These are phyloP conservation scores for Lactifluus echinatus DNA, from an alignment of 768 basidiomycete species.

Conservation along the genomic window DNA sequence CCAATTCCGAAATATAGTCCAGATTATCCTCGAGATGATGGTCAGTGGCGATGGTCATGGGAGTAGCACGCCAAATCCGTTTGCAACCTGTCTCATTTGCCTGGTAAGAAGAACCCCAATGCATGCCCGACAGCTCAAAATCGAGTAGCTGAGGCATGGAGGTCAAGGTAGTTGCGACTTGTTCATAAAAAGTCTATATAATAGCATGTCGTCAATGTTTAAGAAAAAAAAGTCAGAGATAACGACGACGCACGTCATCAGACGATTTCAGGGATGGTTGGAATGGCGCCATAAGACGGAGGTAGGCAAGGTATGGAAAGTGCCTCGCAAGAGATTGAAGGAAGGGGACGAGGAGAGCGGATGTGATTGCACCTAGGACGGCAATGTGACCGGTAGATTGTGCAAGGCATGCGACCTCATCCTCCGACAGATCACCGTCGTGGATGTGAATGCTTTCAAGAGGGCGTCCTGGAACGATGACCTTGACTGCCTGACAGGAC, in stretches of 20 bases:
- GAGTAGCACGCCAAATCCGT: constrained; percentile 19
- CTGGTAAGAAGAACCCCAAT: constrained; percentile 38
- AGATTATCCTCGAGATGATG: constrained; percentile 13
- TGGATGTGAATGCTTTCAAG: constrained; percentile 54
- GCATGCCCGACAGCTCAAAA: constrained; percentile 70
- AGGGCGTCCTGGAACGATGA: constrained; percentile 58
- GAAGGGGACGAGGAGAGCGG: constrained; percentile 47
- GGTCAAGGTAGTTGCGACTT: constrained; percentile 49
- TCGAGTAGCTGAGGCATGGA: constrained; percentile 51
- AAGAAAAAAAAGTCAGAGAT: background rate
- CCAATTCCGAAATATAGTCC: constrained; percentile 17
- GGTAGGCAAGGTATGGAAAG: constrained; percentile 53
- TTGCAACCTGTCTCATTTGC: constrained; percentile 10
- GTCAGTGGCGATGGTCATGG: constrained; percentile 8
- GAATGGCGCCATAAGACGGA: constrained; percentile 48
- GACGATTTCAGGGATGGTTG: constrained; percentile 27
- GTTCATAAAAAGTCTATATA: constrained; percentile 50
- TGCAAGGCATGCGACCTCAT: constrained; percentile 45
- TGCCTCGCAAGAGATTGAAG: constrained; percentile 46
- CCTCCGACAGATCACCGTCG: constrained; percentile 50
- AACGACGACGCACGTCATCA: constrained; percentile 25
- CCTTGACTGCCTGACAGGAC: constrained; percentile 44
- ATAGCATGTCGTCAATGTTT: constrained; percentile 9
- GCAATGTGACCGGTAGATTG: constrained; percentile 41
- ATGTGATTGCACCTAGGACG: constrained; percentile 52